Conservation (phyloP, 345 rosid genomes). For the Euclidium syriacum region DNA sequence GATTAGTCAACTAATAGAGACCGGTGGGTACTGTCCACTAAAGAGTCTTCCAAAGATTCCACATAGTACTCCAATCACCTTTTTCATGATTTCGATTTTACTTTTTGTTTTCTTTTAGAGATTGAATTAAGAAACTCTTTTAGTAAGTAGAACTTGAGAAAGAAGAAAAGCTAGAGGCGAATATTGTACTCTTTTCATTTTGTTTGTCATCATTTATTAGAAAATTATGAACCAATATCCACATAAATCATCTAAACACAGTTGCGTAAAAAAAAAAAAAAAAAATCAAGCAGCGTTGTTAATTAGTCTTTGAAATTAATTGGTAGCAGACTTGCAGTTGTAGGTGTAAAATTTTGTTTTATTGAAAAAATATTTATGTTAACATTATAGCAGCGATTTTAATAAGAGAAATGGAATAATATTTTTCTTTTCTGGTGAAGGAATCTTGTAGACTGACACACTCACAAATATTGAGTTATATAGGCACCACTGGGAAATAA, state of each 20-base stretch:
- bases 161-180: too few species aligned
- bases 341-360: not conserved
- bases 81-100: constrained; percentile 3
- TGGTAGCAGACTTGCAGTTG: too few species aligned
- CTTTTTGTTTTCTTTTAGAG: not conserved
- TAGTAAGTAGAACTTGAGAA: not conserved
- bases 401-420: too few species aligned
- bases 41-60: constrained; percentile 5
- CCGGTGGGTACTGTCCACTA: constrained; percentile 3
- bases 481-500: constrained; percentile 15
- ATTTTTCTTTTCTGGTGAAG: constrained; percentile 1
- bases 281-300: not conserved
- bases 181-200: not conserved
- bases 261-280: not conserved
- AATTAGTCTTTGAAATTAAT: not conserved
- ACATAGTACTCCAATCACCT: not conserved
- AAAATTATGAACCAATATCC: not conserved
- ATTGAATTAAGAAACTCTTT: not conserved
- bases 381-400: too few species aligned
- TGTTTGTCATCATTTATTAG: not conserved
- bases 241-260: not conserved
- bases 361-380: too few species aligned
- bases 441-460: constrained; percentile 24
- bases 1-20: constrained; percentile 6
- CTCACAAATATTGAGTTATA: constrained; percentile 17